Evolutionary conservation across 352 stramenopile genomes (phyloP).

Genomic region (Phytopythium oedochilum): DNA sequence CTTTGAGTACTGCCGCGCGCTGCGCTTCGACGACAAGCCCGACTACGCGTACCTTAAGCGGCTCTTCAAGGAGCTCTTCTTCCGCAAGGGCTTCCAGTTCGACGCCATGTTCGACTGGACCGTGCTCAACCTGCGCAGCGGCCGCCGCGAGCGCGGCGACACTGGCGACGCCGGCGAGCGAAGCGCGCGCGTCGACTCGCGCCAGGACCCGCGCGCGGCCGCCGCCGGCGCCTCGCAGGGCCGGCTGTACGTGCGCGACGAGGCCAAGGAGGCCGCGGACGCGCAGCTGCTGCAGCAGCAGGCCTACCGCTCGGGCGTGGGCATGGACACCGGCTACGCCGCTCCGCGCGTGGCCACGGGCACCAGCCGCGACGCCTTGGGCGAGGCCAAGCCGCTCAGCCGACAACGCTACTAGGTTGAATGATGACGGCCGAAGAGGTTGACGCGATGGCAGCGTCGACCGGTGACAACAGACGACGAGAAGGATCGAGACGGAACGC

Average conservation of each 20-base stretch:
- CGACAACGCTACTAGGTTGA: slow-evolving; percentile 80
- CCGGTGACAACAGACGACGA: too few species aligned
- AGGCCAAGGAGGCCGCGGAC: slow-evolving; percentile 53
- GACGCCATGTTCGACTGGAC: slow-evolving; percentile 99
- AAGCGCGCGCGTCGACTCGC: slow-evolving; percentile 52
- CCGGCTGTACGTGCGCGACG: slow-evolving; percentile 61
- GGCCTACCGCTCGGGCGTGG: slow-evolving; percentile 49
- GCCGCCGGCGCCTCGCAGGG: slow-evolving; percentile 51
- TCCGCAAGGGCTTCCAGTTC: slow-evolving; percentile 98
- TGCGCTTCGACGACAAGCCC: slow-evolving; percentile 87
- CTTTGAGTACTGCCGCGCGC: slow-evolving; percentile 91
- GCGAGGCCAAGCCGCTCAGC: slow-evolving; percentile 66
- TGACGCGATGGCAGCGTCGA: not conserved
- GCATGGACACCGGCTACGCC: slow-evolving; percentile 46
- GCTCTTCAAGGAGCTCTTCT: slow-evolving; percentile 99
- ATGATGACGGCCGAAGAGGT: slow-evolving; percentile 6
- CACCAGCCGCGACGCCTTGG: slow-evolving; percentile 47
- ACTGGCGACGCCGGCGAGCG: slow-evolving; percentile 59
- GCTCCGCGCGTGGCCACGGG: slow-evolving; percentile 60
- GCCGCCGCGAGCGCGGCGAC: slow-evolving; percentile 53
- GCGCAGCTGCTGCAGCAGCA: slow-evolving; percentile 32
- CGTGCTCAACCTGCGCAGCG: slow-evolving; percentile 86
- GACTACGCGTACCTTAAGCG: slow-evolving; percentile 91
- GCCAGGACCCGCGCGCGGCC: slow-evolving; percentile 30
- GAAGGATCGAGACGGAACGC: slow-evolving; percentile 13